phyloP scores from a whole-genome alignment of 2,329 filamentous ascomycete species.

The Chaetomium globosum region DNA sequence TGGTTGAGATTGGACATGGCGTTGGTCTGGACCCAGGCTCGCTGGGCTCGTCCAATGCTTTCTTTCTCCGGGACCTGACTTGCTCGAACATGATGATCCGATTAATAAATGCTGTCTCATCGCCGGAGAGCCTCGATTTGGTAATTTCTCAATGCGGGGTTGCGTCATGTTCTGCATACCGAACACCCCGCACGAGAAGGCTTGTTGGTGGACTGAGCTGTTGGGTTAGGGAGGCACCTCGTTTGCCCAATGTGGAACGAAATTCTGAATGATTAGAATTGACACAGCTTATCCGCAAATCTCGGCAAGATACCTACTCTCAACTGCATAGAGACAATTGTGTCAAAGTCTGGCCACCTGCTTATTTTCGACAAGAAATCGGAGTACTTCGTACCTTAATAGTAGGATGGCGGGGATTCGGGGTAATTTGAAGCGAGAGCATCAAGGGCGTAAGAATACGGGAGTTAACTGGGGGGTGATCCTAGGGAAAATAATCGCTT shows the following conservation, averaged over 20 bases:
- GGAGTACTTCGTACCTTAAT: background rate
- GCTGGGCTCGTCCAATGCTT: background rate
- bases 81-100: background rate
- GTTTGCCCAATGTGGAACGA: slow-evolving; percentile 1
- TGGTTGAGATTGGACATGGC: background rate
- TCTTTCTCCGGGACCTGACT: background rate
- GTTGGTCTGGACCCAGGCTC: background rate
- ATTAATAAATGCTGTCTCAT: background rate
- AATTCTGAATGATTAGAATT: background rate
- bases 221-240: background rate
- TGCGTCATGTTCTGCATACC: background rate
- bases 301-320: background rate
- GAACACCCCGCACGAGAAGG: background rate
- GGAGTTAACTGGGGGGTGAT: background rate
- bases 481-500: background rate
- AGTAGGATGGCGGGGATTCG: background rate
- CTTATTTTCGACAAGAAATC: background rate
- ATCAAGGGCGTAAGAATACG: background rate
- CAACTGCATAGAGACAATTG: background rate
- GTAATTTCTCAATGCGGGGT: background rate
- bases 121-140: background rate
- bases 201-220: background rate
- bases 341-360: background rate
- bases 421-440: slow-evolving; percentile 12
- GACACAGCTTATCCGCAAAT: background rate